Evolutionary conservation across 192 early-diverging fungal genomes (phyloP), one percentile per base, ranked within the genome.

Genomic region (Glomus cerebriforme): DNA sequence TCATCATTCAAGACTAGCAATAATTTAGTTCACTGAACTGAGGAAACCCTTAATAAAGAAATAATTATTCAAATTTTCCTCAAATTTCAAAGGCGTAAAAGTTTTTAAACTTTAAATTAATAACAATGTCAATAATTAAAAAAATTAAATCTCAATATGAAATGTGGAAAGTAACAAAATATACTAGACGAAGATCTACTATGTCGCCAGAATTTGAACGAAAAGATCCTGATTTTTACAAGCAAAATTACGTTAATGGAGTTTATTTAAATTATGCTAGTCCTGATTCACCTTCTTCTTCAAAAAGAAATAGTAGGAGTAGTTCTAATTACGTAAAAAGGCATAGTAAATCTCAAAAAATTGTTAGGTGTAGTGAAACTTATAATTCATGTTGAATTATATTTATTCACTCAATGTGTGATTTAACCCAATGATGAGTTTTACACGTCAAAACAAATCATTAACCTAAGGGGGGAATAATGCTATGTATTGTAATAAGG

Each of bases 161-260:
- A 72, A 81, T 86, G 26, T 86, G 85, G 85, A 86, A 86, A 76
- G 84, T 84, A 66, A 83, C 77, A 71, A 86, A 86, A 72, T 86
- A 86, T 47, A 84, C 85, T 32, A 80, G 79, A 72, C 81, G 85
- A 70, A 58, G 85, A 43, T 73, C 81, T 39, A 77, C 85, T 13
- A 71, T 86, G 62, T 81, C 83, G 24, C 83, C 85, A 37, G 83
- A 86, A 26, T 86, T 86, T 68, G 85, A 84, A 63, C 85, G 84
- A 66, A 79, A 80, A 27, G 83, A 86, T 67, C 79, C 82, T 43
- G 83, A 84, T 13, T 86, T 81, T 64, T 86, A 86, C 59, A 79
- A 83, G 13, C 80, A 82, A 2, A 81, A 83, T 49, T 85, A 85
- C 63, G 82, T 83, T 49, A 81, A 85, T 49, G 84, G 84, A 6